Evolutionary conservation across 805 yeast species (phyloP), one percentile per base, ranked within the genome.

Genomic region (Yamadazyma sp.): DNA sequence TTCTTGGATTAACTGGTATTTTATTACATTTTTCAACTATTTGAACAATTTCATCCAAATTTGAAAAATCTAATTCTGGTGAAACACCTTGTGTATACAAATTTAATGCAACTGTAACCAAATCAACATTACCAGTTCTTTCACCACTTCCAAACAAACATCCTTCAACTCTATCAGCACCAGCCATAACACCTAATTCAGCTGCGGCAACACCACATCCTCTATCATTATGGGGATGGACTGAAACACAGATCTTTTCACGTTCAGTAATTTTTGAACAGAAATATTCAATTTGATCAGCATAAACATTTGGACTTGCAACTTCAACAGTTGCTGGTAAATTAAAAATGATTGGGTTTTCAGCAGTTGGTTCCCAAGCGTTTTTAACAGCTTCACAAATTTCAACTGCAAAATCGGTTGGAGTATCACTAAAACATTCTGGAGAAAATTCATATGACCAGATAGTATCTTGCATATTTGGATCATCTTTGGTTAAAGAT

Each of bases 191-290:
- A 49, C 87, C 89, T 42, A 82, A 66, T 58, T 82, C 91, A 30
- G 86, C 70, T 17, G 91, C 91, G 29, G 91, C 91, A 36, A 82
- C 88, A 53, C 86, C 88, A 56, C 86, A 81, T 14, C 91, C 91
- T 60, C 91, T 73, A 56, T 82, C 91, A 51, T 82, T 82, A 60
- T 82, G 91, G 43, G 84, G 75, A 53, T 82, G 91, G 11, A 82
- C 72, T 15, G 88, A 81, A 39, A 82, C 75, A 42, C 79, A 65
- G 27, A 81, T 76, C 49, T 79, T 81, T 52, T 82, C 87, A 58
- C 89, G 74, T 53, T 82, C 86, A 33, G 77, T 55, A 36, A 82
- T 82, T 52, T 81, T 72, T 33, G 70, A 76, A 44, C 79, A 72
- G 59, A 82, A 82, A 51, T 80, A 82, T 59, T 82, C 91, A 45